Evolutionary conservation across 1,139 yeast genomes (phyloP).

Genomic region (Saccharomyces hybrid): DNA sequence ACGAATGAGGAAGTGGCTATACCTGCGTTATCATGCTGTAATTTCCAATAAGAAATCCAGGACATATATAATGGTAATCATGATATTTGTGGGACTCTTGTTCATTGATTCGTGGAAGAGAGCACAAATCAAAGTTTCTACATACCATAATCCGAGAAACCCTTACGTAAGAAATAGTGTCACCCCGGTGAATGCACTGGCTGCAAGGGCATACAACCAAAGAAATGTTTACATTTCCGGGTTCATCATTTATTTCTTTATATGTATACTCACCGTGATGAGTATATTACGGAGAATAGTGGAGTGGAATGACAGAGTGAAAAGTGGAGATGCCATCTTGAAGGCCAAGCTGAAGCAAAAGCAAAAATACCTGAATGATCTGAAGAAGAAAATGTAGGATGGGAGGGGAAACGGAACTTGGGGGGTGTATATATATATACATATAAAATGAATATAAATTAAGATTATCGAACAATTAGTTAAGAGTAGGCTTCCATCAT

Average conservation of each 20-base stretch:
- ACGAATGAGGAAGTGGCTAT: slow-evolving; percentile 41
- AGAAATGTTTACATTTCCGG: slow-evolving; percentile 67
- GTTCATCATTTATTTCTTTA: slow-evolving; percentile 53
- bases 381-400: slow-evolving; percentile 2
- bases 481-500: not conserved
- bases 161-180: slow-evolving; percentile 5
- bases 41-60: slow-evolving; percentile 39
- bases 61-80: slow-evolving; percentile 43
- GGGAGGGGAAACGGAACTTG: not conserved
- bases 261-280: slow-evolving; percentile 53
- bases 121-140: slow-evolving; percentile 32
- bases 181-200: slow-evolving; percentile 16
- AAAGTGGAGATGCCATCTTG: not conserved
- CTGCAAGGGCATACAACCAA: slow-evolving; percentile 54
- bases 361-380: not conserved
- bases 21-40: slow-evolving; percentile 35
- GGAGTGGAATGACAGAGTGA: slow-evolving; percentile 40
- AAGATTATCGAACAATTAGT: not conserved
- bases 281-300: slow-evolving; percentile 52
- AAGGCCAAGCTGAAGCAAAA: not conserved
- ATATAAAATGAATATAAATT: not conserved
- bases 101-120: slow-evolving; percentile 54
- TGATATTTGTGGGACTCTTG: slow-evolving; percentile 44
- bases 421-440: not conserved
- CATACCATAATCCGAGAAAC: slow-evolving; percentile 16